Base-by-base conservation (phyloP, 352 stramenopile species). In the Bremia lactucae region DNA sequence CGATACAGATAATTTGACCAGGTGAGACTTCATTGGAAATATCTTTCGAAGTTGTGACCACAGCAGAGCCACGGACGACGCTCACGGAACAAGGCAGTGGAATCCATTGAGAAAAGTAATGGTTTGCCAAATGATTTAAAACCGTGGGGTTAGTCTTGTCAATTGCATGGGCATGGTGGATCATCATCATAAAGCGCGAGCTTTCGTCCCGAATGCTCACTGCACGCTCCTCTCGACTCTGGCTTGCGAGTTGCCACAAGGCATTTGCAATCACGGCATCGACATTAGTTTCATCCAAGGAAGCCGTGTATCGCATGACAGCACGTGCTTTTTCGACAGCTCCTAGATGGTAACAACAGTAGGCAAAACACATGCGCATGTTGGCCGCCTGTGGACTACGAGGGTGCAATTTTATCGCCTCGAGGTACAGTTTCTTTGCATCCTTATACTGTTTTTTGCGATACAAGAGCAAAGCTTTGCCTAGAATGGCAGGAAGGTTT, bases 61-160 rank as follows among this genome's bases (percentile, higher is more conserved):
- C 57, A n/a, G 65, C 56, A 1, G 79, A 96, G 46, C 87, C 86
- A 38, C 78, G 66, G 49, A 91, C 68, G 4, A 96, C 83, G 26
- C 78, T 68, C 18, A 90, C 81, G 0, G 77, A 89, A 31, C 88
- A 95, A 5, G 87, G 67, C 19, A 98, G 55, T 0, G 85, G 88
- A 6, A 95, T 95, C 93, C 92, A 98, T 50, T 97, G 96, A 42
- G 86, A 95, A 64, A 98, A 98, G 59, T 98, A 98, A 66, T 98
- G 93, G 76, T 98, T 98, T 7, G 95, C 95, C 42, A 98, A 65
- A 62, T 98, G 94, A 68, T 98, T 98, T 34, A 98, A 70, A 14
- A 97, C 94, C 42, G 77, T 90, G 6, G 81, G 78, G 46, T 89
- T 90, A 21, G 72, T 87, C 52, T 89, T 89, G 51, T 93, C 80